Evolutionary conservation across 345 rosid genomes (phyloP).

Genomic region (Camelina neglecta): DNA sequence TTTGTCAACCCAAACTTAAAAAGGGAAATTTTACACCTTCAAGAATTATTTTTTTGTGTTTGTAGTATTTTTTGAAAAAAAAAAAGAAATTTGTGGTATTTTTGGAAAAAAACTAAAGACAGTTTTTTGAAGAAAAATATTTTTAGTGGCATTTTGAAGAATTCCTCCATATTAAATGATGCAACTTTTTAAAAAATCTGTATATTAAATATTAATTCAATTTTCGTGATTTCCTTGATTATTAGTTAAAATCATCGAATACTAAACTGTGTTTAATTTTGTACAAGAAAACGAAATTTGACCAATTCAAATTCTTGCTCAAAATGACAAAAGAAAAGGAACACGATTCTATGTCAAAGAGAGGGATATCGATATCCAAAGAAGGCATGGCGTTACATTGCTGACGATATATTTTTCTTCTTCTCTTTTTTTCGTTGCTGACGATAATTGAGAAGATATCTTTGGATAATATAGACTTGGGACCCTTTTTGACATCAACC

Average conservation of each 20-base stretch:
- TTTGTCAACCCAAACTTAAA: no score
- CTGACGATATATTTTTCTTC: slow-evolving; percentile 10
- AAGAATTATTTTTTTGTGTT: no score
- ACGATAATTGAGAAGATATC: slow-evolving; percentile 24
- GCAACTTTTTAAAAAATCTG: no score
- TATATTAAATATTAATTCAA: background rate
- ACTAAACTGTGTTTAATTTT: background rate
- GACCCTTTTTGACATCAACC: slow-evolving; percentile 15
- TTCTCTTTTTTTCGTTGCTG: slow-evolving; percentile 13
- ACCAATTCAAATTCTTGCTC: slow-evolving; percentile 12
- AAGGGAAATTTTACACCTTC: no score
- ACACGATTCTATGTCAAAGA: slow-evolving; percentile 33
- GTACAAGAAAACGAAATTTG: slow-evolving; percentile 2
- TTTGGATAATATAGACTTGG: slow-evolving; percentile 28
- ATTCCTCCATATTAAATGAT: background rate
- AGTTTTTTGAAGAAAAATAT: no score
- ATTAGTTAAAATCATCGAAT: background rate
- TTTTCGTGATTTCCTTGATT: background rate
- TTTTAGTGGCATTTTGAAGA: no score
- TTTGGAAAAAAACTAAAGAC: no score
- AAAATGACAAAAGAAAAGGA: slow-evolving; percentile 19
- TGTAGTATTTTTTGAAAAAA: no score
- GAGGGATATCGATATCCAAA: slow-evolving; percentile 6
- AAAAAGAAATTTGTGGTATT: no score
- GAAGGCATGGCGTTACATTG: slow-evolving; percentile 32